These are phyloP conservation scores for Torulaspora maleeae DNA, from an alignment of 805 yeast species.

Conservation along the genomic window DNA sequence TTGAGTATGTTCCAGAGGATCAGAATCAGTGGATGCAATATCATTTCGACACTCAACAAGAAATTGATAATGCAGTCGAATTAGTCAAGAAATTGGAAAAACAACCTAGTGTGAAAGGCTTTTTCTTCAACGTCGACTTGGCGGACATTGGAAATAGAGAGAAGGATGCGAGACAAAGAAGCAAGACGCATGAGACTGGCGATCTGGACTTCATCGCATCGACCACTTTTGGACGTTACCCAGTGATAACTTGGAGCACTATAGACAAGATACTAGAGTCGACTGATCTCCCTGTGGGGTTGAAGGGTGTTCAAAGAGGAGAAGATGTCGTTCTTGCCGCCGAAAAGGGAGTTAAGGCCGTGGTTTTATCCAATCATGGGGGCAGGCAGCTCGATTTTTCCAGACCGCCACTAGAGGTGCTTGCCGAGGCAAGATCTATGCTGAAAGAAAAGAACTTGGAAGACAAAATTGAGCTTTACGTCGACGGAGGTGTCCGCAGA, in stretches of 20 bases:
- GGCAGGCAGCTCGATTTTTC: conserved; percentile 67
- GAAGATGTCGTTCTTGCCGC: conserved; percentile 62
- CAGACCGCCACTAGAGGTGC: conserved; percentile 56
- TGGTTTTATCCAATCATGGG: conserved; percentile 68
- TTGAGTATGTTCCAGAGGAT: conserved; percentile 31
- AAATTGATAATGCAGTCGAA: conserved; percentile 21
- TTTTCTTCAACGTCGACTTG: conserved; percentile 54
- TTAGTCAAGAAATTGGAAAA: conserved; percentile 40
- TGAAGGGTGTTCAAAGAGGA: conserved; percentile 63
- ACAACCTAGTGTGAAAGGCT: conserved; percentile 39
- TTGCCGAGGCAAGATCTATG: conserved; percentile 49
- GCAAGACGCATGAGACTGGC: conserved; percentile 18
- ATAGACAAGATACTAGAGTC: conserved; percentile 28
- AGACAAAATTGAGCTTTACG: conserved; percentile 53
- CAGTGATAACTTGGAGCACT: conserved; percentile 36
- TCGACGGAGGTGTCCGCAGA: conserved; percentile 76
- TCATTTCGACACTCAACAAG: conserved; percentile 42
- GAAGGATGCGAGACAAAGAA: conserved; percentile 40
- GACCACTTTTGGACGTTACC: conserved; percentile 11
- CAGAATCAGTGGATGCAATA: conserved; percentile 48
- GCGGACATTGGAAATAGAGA: conserved; percentile 53
- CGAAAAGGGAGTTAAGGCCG: conserved; percentile 56
- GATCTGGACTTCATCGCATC: conserved; percentile 7
- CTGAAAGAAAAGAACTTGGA: conserved; percentile 41
- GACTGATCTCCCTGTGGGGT: conserved; percentile 45